Evolutionary conservation across 208 protist species (phyloP), one percentile per base, ranked within the genome.

Genomic region (Acanthamoeba polyphaga): DNA sequence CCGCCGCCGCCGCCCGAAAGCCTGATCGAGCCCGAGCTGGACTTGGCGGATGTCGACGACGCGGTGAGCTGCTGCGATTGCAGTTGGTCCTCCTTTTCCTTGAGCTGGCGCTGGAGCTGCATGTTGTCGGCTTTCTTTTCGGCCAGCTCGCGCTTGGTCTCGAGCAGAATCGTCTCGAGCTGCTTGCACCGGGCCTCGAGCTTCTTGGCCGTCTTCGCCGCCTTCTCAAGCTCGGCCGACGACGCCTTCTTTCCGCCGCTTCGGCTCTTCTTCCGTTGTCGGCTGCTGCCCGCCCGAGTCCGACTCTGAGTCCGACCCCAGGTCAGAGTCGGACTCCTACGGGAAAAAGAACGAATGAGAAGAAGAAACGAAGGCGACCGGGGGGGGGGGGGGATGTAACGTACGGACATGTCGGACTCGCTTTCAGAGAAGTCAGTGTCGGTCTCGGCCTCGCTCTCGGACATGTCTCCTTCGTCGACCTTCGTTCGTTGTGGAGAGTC

Each of bases 401-500:
- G 68, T 76, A 64, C 58, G 17, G 58, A 64, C 58, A 64, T 64
- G 58, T 64, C 76, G 6, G 46, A 84, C 76, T 84, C 76, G 46
- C 76, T 84, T 24, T 84, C 76, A 22, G 76, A 84, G 32, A 84
- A 84, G 76, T 84, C 76, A 24, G 76, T 43, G 76, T 84, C 76
- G 46, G 27, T 84, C 43, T 84, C 76, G 46, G 76, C 76, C 22
- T 84, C 76, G 24, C 76, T 84, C 32, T 84, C 76, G 24, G 76
- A 84, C 76, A 84, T 84, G 46, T 84, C 76, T 7, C 22, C 17
- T 22, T 49, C 76, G 19, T 84, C 76, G 24, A 84, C 76, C 76
- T 84, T 9, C n/a, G 27, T 74, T 19, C 19, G 32, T 43, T 38
- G 38, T 38, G 38, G 38, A 3, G 38, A 1, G 38, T 38, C 38